Base-by-base conservation (phyloP, 768 basidiomycete species). In the Kwoniella shandongensis region DNA sequence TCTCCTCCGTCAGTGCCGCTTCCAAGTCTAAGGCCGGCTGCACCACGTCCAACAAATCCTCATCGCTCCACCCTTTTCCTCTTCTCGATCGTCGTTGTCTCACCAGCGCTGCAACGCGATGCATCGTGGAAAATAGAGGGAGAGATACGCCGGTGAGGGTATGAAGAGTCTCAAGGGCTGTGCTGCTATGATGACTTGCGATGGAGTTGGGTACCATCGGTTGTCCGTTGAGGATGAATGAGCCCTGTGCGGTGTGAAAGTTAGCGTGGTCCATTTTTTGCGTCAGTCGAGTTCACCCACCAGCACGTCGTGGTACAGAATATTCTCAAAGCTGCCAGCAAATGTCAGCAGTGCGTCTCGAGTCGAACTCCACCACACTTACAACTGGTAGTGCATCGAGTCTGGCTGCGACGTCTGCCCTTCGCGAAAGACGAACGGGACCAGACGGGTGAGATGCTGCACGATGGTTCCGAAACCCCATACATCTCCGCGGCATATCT, bases 401-500 rank as follows among this genome's bases (percentile, higher is more conserved):
- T 60, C 57, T 3, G 54, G 52, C 18, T 54, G 41, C 11, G 57
- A 27, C 18, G 47, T 48, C 0, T 49, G 50, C 10, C 38, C 45
- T 15, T 63, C 51, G 17, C 39, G 47, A 52, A 61, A 71, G 1
- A 71, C 29, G n/a, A 36, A 18, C 3, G 48, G 38, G 4, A 41
- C 39, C 13, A 72, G 46, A 1, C 39, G 44, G 11, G 39, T 42
- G 23, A 67, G 53, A 49, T 65, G 56, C 36, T 55, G 57, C 18
- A 65, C 51, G 10, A 61, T 44, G n/a, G 36, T 42, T 1, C 46
- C 58, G 32, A 62, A 72, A 13, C 67, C 70, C 60, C 65, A 69
- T 10, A 69, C 63, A 47, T 72, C 70, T 3, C 70, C 70, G 8
- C 65, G 48, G 35, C 65, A 69, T 15, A 67, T 65, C 70, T 72